These are phyloP conservation scores for Artemisia argyi DNA, from an alignment of 129 eudicot species.

Conservation along the genomic window DNA sequence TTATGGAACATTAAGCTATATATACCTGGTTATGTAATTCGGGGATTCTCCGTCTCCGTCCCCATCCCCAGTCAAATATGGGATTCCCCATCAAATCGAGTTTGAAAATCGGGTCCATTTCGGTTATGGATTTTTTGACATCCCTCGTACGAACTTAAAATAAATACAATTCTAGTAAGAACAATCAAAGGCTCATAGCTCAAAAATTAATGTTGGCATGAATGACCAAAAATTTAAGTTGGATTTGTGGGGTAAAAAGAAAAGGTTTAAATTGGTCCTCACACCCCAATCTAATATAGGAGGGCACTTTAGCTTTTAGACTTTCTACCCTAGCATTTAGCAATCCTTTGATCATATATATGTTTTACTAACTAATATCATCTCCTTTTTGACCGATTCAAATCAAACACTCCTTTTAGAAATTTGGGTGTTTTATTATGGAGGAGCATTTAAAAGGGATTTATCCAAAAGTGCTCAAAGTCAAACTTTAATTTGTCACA, in stretches of 20 bases:
- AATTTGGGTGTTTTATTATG: slow-evolving; percentile 76
- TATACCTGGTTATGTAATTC: too few species aligned
- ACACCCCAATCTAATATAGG: slow-evolving; percentile 7
- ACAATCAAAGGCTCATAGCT: not conserved
- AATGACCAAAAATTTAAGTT: slow-evolving; percentile 7
- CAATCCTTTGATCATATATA: slow-evolving; percentile 17
- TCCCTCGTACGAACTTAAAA: too few species aligned
- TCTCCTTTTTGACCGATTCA: slow-evolving; percentile 45
- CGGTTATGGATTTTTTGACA: too few species aligned
- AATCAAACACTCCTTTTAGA: slow-evolving; percentile 47
- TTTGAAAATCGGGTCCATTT: too few species aligned
- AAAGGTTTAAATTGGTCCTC: slow-evolving; percentile 27
- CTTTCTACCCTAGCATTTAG: slow-evolving; percentile 41
- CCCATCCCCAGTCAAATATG: too few species aligned
- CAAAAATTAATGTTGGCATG: slow-evolving; percentile 4
- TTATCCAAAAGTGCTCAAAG: slow-evolving; percentile 49
- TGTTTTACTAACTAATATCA: slow-evolving; percentile 27
- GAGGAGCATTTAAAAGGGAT: slow-evolving; percentile 41
- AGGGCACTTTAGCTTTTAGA: slow-evolving; percentile 41
- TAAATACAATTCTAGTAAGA: not conserved
- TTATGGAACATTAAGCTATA: too few species aligned
- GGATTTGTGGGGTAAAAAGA: slow-evolving; percentile 38
- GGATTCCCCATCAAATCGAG: too few species aligned
- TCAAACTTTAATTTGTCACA: slow-evolving; percentile 26
- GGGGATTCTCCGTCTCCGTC: too few species aligned